Conservation (phyloP, 176 grass and related monocot genomes). For the Poa annua region DNA sequence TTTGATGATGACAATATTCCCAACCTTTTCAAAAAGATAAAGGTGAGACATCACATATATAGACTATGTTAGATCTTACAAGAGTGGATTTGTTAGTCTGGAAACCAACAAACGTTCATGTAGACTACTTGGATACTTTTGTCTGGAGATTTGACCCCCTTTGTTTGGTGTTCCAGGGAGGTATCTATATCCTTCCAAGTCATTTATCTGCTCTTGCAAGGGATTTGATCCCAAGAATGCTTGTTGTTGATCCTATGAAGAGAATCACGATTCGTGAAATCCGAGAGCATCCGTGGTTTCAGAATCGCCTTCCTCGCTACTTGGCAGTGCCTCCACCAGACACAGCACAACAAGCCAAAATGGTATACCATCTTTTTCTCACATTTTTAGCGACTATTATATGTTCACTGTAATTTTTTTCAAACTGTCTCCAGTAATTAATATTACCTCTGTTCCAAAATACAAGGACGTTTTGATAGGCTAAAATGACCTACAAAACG, state of each 20-base stretch:
- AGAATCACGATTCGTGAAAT: constrained; percentile 92
- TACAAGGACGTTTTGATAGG: too few relatives aligned
- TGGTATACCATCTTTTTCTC: constrained; percentile 50
- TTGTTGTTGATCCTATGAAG: constrained; percentile 96
- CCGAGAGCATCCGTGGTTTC: constrained; percentile 90
- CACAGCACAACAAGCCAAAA: constrained; percentile 83
- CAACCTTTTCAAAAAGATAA: constrained; percentile 95
- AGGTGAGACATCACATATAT: constrained; percentile 53
- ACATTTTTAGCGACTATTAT: constrained; percentile 9
- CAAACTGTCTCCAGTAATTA: constrained; percentile 13
- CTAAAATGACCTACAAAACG: too few relatives aligned
- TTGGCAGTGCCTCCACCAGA: constrained; percentile 89
- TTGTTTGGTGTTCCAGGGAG: constrained; percentile 58
- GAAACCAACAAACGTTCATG: constrained; percentile 5
- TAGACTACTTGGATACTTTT: constrained; percentile 21
- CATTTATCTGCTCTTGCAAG: constrained; percentile 88
- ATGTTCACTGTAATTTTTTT: neutral
- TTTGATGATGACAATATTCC: constrained; percentile 98
- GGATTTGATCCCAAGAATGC: constrained; percentile 95
- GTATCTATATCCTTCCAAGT: constrained; percentile 94
- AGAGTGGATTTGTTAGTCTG: neutral
- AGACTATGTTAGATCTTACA: constrained; percentile 12
- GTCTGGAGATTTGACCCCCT: constrained; percentile 27
- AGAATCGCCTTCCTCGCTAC: constrained; percentile 74
- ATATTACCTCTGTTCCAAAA: neutral